Conservation (phyloP, 805 yeast genomes). For the Pichia sporocuriosa region DNA sequence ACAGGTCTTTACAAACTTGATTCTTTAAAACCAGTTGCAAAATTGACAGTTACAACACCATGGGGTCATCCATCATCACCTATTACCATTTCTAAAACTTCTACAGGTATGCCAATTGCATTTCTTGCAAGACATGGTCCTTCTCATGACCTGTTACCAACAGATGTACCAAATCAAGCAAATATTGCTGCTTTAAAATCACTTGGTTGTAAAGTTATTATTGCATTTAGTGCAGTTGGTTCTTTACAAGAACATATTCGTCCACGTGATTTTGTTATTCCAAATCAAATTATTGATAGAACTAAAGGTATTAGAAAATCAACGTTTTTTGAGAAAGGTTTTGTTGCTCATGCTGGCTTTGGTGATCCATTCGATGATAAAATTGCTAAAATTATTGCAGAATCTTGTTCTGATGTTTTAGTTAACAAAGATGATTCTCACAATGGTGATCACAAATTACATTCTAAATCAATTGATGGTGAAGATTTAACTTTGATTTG, state of each 20-base stretch:
- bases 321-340: slow-evolving; percentile 84
- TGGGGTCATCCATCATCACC: slow-evolving; percentile 98
- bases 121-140: slow-evolving; percentile 92
- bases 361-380: slow-evolving; percentile 92
- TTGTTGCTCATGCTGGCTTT: slow-evolving; percentile 95
- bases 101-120: slow-evolving; percentile 76
- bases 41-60: slow-evolving; percentile 78
- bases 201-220: slow-evolving; percentile 77
- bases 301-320: slow-evolving; percentile 92
- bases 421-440: slow-evolving; percentile 43
- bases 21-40: slow-evolving; percentile 78
- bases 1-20: slow-evolving; percentile 92
- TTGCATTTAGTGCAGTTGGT: slow-evolving; percentile 96
- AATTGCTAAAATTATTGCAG: slow-evolving; percentile 58
- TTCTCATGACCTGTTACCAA: slow-evolving; percentile 82
- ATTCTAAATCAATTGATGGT: slow-evolving; percentile 54
- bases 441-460: slow-evolving; percentile 33
- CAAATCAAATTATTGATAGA: slow-evolving; percentile 93
- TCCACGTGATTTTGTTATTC: slow-evolving; percentile 95
- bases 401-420: slow-evolving; percentile 47
- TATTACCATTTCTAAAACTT: slow-evolving; percentile 80
- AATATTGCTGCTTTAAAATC: slow-evolving; percentile 92
- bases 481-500: slow-evolving; percentile 82
- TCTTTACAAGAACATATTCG: slow-evolving; percentile 81
- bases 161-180: slow-evolving; percentile 89